Evolutionary conservation across 2,329 filamentous ascomycete species (phyloP), one percentile per base, ranked within the genome.

Genomic region (Alternaria ventricosa): DNA sequence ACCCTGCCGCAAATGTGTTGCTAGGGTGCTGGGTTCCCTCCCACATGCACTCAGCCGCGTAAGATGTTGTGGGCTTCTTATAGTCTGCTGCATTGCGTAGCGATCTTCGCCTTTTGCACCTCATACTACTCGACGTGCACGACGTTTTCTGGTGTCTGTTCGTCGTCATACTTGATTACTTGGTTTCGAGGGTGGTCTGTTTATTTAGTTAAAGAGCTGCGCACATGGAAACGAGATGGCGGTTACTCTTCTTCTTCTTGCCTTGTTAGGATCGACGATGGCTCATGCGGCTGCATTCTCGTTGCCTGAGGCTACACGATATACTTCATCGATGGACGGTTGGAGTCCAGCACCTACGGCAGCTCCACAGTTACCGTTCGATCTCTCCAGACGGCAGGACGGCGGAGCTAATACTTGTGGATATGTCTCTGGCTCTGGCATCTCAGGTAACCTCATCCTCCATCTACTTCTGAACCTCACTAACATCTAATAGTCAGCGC

Each of bases 331-430:
- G 44, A 55, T 56, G 43, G 72, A 78, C 54, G 65, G 54, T 11
- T 78, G 75, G 77, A 76, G 68, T 68, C 76, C 76, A 15, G 75
- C 72, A 18, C 77, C 76, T 2, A 77, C 76, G 11, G 44, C 63
- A 58, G 72, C 69, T 60, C 74, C 75, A 27, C 65, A 67, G 13
- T 28, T 72, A 5, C 65, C 58, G 15, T 62, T 76, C 22, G 70
- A 71, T 41, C 67, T 79, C 9, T 75, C 75, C 55, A 74, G 56
- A 28, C 76, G 77, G 4, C 66, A 71, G 25, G 50, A 67, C 23
- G 51, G 61, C 27, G 63, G 63, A 30, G 18, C 57, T 4, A 75
- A 73, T 12, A 78, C 73, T 8, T 80, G 76, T 59, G 78, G 75
- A 30, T 79, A 70, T 50, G 61, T 76, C 1, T 73, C 71, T 25